Percentiles rank a stretch among this genome's conserved stretches.
Evolutionary conservation across 306 rosid species (phyloP).

Genomic region (Mimosa bimucronata): DNA sequence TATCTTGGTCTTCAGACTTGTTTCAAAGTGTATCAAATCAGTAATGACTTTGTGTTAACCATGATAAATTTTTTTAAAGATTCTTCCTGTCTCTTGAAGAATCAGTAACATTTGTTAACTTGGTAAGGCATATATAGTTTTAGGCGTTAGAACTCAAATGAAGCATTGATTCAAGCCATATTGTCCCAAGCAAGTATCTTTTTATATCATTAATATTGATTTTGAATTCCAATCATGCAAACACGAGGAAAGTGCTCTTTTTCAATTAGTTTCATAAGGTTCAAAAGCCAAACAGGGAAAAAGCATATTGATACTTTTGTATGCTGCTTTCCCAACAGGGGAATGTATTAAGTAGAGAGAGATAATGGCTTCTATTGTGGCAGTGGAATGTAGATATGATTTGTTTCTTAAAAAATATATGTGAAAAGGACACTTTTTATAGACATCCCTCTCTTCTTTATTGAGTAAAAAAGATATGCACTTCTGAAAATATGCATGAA

Average conservation of each 20-base stretch:
- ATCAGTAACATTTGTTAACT: neutral
- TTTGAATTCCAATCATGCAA: constrained; percentile 55
- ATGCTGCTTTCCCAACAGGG: constrained; percentile 64
- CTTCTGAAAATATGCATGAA: neutral
- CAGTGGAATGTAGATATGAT: constrained; percentile 35
- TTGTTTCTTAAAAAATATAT: neutral
- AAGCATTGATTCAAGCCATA: neutral
- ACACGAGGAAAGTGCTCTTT: constrained; percentile 54
- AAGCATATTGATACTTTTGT: constrained; percentile 54
- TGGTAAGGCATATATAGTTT: neutral
- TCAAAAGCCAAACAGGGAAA: constrained; percentile 43
- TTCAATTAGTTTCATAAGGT: constrained; percentile 36
- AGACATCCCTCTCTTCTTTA: constrained; percentile 19
- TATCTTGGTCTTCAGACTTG: constrained; percentile 52
- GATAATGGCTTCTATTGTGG: constrained; percentile 40
- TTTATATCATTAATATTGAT: constrained; percentile 13
- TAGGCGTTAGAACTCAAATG: constrained; percentile 6
- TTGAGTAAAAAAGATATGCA: neutral
- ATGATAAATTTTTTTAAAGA: neutral
- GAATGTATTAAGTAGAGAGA: constrained; percentile 43
- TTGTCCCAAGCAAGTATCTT: neutral
- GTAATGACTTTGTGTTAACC: constrained; percentile 9
- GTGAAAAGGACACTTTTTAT: constrained; percentile 2
- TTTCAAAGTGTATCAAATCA: constrained; percentile 30
- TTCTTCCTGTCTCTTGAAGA: constrained; percentile 17